These are phyloP conservation scores for Bruguiera parviflora DNA, from an alignment of 345 rosid species.

Conservation along the genomic window DNA sequence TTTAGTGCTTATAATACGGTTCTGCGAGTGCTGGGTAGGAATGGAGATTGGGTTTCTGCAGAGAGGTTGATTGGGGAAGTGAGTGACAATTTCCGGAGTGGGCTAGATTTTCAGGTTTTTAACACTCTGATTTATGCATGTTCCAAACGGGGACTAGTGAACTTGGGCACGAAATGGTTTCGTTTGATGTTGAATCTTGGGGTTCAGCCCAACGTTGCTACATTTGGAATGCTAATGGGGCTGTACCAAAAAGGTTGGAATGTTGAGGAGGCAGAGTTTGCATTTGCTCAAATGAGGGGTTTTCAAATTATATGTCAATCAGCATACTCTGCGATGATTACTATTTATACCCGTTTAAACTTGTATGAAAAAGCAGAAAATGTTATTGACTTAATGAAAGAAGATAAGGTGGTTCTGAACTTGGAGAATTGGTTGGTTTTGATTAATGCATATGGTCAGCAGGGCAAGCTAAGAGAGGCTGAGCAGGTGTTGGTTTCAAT, in stretches of 20 bases:
- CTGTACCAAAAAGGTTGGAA: slow-evolving; percentile 75
- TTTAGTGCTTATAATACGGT: slow-evolving; percentile 58
- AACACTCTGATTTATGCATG: slow-evolving; percentile 66
- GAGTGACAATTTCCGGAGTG: slow-evolving; percentile 27
- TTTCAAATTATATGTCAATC: slow-evolving; percentile 62
- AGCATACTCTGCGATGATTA: slow-evolving; percentile 89
- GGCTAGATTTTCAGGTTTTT: slow-evolving; percentile 55
- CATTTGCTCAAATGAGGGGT: slow-evolving; percentile 63
- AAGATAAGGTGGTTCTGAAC: slow-evolving; percentile 51
- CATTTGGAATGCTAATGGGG: slow-evolving; percentile 84
- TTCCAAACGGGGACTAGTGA: slow-evolving; percentile 53
- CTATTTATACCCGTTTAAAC: slow-evolving; percentile 71
- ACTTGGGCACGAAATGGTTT: slow-evolving; percentile 64
- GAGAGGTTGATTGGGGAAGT: slow-evolving; percentile 50
- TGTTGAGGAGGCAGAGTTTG: slow-evolving; percentile 69
- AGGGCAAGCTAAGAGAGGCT: slow-evolving; percentile 71
- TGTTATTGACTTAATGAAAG: slow-evolving; percentile 53
- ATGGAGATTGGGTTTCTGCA: slow-evolving; percentile 71
- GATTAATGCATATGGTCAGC: slow-evolving; percentile 82
- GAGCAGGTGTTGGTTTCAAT: slow-evolving; percentile 51
- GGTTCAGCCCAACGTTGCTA: slow-evolving; percentile 71
- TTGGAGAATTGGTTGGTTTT: slow-evolving; percentile 79
- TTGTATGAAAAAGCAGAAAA: slow-evolving; percentile 69
- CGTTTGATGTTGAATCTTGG: slow-evolving; percentile 66
- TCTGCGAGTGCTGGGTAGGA: slow-evolving; percentile 68